Conservation (phyloP, 805 yeast species). For the Kazachstania bromeliacearum region DNA sequence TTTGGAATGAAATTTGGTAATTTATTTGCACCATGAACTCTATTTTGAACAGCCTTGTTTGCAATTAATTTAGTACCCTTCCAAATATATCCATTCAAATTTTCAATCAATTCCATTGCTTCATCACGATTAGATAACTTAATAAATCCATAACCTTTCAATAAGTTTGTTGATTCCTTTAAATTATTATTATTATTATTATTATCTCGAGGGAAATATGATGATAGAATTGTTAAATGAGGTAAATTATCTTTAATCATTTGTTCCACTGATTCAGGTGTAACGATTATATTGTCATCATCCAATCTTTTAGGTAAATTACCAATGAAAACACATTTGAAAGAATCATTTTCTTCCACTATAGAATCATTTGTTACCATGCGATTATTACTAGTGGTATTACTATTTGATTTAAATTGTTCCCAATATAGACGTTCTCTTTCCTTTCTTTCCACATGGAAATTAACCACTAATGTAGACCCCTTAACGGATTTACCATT, state of each 20-base stretch:
- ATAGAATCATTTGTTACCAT: conserved; percentile 1
- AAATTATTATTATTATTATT: background rate
- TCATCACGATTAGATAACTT: conserved; percentile 40
- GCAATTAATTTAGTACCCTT: conserved; percentile 19
- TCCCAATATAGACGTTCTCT: conserved; percentile 34
- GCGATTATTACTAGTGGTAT: background rate
- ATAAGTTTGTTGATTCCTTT: conserved; percentile 6
- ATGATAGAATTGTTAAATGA: conserved; percentile 18
- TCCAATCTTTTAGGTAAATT: conserved; percentile 37
- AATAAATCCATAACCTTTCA: conserved; percentile 45
- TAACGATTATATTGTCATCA: conserved; percentile 24
- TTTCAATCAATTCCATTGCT: conserved; percentile 40
- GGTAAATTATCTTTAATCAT: conserved; percentile 35
- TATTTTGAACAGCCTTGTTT: conserved; percentile 34
- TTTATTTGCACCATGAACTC: conserved; percentile 7
- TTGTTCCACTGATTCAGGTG: conserved; percentile 26
- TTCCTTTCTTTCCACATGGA: conserved; percentile 57
- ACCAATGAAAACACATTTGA: conserved; percentile 45
- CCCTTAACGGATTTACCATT: conserved; percentile 33
- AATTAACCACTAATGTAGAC: conserved; percentile 41
- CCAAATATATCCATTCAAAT: conserved; percentile 38
- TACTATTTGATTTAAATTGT: conserved; percentile 26
- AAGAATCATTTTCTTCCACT: conserved; percentile 37
- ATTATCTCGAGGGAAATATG: conserved; percentile 24
- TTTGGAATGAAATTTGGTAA: background rate